Base-by-base conservation (phyloP, 1,139 yeast genomes). In the Pichia sp. region DNA sequence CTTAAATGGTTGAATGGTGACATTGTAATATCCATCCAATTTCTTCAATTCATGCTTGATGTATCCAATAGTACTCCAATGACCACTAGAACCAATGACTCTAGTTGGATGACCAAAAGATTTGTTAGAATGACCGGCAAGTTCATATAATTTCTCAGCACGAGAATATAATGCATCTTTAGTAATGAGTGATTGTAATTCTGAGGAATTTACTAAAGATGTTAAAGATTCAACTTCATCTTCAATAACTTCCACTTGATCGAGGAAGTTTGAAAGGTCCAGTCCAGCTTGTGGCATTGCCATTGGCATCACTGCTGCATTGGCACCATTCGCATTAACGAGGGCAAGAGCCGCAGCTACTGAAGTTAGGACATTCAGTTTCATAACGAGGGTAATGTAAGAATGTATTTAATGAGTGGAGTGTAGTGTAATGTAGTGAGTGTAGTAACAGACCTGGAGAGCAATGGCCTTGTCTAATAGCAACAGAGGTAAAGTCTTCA, bases 21-120 rank as follows among this genome's bases (percentile, higher is more conserved):
- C 72, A 23, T 74, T 72, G 56, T 78, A 86, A 62, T 79, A 86
- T 34, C 59, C 61, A 18, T 63, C 62, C 55, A 82, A 65, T 44
- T 67, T 69, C 29, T 69, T 61, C 47, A 87, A 64, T 45, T 77
- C 75, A 7, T 59, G 53, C 39, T 71, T 57, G 44, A 88, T 78
- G 60, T 84, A 83, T 34, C 69, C 69, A 39, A 88, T 60, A 2
- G 96, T 86, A 17, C 67, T 74, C 74, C 80, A 77, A 56, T 88
- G 96, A 38, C 96, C 96, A 13, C 69, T 64, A 2, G 95, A 83
- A 19, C 94, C 96, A 62, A 87, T 86, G 32, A 86, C 95, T 57
- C 97, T 72, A 1, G 96, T 88, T 29, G 96, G 96, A 52, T 86
- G 87, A 30, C 86, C 96, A 49, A 66, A 74, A 42, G 69, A 60